Conservation (phyloP, 1,284 basidiomycete species). For the Ganoderma sp. region DNA sequence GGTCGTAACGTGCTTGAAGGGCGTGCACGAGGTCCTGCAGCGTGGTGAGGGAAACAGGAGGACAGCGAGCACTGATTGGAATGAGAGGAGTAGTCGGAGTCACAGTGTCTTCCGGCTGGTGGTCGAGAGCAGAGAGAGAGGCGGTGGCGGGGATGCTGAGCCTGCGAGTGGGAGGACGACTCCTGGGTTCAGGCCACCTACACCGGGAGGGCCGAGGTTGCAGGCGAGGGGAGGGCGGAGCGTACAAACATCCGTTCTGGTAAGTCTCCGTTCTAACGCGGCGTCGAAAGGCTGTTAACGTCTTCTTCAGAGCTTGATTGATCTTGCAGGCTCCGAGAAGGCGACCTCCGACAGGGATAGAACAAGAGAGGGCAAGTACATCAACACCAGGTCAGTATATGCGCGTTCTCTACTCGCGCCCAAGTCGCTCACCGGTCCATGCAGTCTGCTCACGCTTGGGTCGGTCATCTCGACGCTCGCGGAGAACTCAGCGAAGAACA, state of each 20-base stretch:
- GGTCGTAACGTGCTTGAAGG: conserved; percentile 88
- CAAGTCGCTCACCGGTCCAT: not conserved
- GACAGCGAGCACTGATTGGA: conserved; percentile 97
- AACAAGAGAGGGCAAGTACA: conserved; percentile 91
- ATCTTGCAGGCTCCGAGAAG: conserved; percentile 97
- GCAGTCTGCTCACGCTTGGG: conserved; percentile 85
- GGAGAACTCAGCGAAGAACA: conserved; percentile 83
- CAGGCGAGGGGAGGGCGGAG: conserved; percentile 76
- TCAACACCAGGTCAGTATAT: conserved; percentile 76
- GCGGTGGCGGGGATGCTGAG: conserved; percentile 50
- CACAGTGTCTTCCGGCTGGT: conserved; percentile 94
- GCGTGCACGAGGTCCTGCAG: conserved; percentile 83
- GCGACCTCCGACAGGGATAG: conserved; percentile 93
- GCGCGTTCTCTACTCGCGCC: not conserved
- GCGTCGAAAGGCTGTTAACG: not conserved
- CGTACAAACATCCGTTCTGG: conserved; percentile 82
- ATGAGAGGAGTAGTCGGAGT: conserved; percentile 89
- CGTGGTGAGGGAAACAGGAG: conserved; percentile 88
- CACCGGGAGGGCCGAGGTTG: conserved; percentile 66
- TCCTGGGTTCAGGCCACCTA: conserved; percentile 65
- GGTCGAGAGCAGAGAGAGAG: conserved; percentile 78
- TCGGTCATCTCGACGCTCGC: conserved; percentile 89
- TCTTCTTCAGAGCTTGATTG: conserved; percentile 75
- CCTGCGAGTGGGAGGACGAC: conserved; percentile 56
- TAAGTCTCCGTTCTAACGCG: conserved; percentile 39